A percentile compares a stretch with the other conserved stretches of the same genome.
phyloP scores from a whole-genome alignment of 306 rosid species.

The Vicia villosa region DNA sequence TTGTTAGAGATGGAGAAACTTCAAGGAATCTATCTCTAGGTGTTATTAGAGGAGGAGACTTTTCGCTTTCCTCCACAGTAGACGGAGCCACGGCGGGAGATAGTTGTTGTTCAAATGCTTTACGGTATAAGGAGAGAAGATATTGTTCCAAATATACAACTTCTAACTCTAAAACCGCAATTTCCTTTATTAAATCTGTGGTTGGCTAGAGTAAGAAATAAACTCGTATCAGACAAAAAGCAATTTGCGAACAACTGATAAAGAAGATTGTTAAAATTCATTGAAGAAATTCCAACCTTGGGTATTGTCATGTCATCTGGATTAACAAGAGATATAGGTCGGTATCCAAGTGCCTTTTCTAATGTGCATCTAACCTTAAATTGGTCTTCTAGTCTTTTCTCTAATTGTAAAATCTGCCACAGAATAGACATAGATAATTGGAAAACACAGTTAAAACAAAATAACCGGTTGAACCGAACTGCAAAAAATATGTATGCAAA shows the following conservation, averaged over 20 bases:
- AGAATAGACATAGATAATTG: constrained; percentile 13
- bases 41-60: constrained; percentile 46
- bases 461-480: constrained; percentile 9
- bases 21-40: constrained; percentile 47
- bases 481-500: constrained; percentile 13
- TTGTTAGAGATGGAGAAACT: constrained; percentile 43
- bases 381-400: constrained; percentile 74
- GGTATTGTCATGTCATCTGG: constrained; percentile 53
- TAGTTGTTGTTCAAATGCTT: constrained; percentile 74
- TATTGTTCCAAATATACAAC: constrained; percentile 89
- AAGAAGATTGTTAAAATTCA: background rate
- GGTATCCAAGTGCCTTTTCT: constrained; percentile 78
- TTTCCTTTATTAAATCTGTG: constrained; percentile 76
- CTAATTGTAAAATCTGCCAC: constrained; percentile 76
- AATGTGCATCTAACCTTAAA: constrained; percentile 70
- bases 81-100: constrained; percentile 48
- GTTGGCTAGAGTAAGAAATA: constrained; percentile 65
- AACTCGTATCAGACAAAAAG: constrained; percentile 13
- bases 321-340: constrained; percentile 50
- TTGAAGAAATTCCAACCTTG: constrained; percentile 56
- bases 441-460: background rate
- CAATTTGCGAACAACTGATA: background rate
- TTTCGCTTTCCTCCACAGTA: constrained; percentile 48
- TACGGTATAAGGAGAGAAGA: constrained; percentile 87
- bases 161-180: constrained; percentile 86